Percentiles rank a stretch among this genome's conserved stretches.
Conservation (phyloP, 768 basidiomycete species). For the Dentipellis fragilis region DNA sequence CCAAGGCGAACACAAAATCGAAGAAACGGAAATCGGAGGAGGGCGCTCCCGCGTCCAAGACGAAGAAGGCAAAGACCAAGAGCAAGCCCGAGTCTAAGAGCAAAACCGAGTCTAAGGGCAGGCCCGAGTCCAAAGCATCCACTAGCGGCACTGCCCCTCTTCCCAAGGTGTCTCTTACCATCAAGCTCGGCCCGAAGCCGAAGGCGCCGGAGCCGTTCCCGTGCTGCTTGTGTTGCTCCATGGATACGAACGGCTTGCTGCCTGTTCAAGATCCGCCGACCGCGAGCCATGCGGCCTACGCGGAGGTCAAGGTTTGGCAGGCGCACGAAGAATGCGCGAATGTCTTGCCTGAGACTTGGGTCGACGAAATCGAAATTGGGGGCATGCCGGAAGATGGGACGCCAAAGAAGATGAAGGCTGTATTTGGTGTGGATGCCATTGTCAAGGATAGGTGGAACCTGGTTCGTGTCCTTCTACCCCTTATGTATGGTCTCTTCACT, state of each 20-base stretch:
- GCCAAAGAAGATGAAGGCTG: conserved; percentile 34
- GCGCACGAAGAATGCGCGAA: conserved; percentile 77
- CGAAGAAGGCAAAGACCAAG: conserved; percentile 40
- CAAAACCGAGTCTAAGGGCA: conserved; percentile 2
- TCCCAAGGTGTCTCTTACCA: conserved; percentile 42
- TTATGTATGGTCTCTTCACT: not conserved
- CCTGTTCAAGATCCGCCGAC: conserved; percentile 59
- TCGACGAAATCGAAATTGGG: conserved; percentile 52
- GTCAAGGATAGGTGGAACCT: conserved; percentile 90
- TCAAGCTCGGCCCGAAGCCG: conserved; percentile 60
- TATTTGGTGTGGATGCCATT: conserved; percentile 82
- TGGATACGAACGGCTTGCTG: conserved; percentile 42
- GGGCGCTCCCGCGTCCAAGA: conserved; percentile 24
- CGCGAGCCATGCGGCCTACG: conserved; percentile 7
- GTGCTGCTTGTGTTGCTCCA: conserved; percentile 60
- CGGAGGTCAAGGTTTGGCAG: conserved; percentile 39
- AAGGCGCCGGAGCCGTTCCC: conserved; percentile 47
- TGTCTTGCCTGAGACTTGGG: conserved; percentile 86
- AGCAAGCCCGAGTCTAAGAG: conserved; percentile 9
- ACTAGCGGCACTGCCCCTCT: conserved; percentile 8
- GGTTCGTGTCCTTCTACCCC: conserved; percentile 35
- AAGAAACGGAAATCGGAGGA: conserved; percentile 34
- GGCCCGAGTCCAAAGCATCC: not conserved
- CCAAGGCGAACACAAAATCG: conserved; percentile 7
- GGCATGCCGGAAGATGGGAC: conserved; percentile 22